phyloP scores from a whole-genome alignment of 805 yeast genomes.

The Kregervanrija fluxuum region DNA sequence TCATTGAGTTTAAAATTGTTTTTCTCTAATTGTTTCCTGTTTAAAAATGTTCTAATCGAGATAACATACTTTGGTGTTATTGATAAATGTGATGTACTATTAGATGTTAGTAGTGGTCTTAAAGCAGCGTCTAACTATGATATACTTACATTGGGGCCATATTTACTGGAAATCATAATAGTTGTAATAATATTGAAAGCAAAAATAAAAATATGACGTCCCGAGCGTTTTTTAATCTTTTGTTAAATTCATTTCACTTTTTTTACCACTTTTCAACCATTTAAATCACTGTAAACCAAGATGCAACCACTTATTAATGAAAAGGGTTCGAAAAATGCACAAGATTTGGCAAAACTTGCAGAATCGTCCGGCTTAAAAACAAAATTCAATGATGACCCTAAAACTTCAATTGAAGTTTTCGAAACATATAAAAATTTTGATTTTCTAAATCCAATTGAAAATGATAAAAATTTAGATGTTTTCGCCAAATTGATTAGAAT shows the following conservation, averaged over 20 bases:
- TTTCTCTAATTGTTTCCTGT: slow-evolving; percentile 17
- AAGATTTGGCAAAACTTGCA: slow-evolving; percentile 7
- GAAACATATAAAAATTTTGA: slow-evolving; percentile 4
- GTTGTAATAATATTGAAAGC: too few relatives aligned
- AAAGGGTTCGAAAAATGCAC: slow-evolving; percentile 7
- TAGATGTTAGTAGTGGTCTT: background rate
- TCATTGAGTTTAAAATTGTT: slow-evolving; percentile 11
- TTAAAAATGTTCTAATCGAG: slow-evolving; percentile 22
- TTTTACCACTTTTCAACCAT: background rate
- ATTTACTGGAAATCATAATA: background rate
- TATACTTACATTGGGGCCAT: slow-evolving; percentile 22
- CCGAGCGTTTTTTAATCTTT: slow-evolving; percentile 2
- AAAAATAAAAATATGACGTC: background rate
- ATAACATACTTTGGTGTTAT: slow-evolving; percentile 11
- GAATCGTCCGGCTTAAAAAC: slow-evolving; percentile 7
- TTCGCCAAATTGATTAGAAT: slow-evolving; percentile 10
- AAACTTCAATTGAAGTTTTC: slow-evolving; percentile 8
- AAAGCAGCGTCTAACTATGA: too few relatives aligned
- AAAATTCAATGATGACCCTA: slow-evolving; percentile 10
- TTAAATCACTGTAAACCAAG: slow-evolving; percentile 1
- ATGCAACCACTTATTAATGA: slow-evolving; percentile 10
- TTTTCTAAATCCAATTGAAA: slow-evolving; percentile 7
- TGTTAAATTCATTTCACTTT: background rate
- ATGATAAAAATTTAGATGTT: slow-evolving; percentile 3
- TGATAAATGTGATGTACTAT: slow-evolving; percentile 19